A percentile compares a stretch with the other conserved stretches of the same genome.
Conservation (phyloP, 2,329 filamentous ascomycete genomes). For the Scopulariopsis brevicaulis region DNA sequence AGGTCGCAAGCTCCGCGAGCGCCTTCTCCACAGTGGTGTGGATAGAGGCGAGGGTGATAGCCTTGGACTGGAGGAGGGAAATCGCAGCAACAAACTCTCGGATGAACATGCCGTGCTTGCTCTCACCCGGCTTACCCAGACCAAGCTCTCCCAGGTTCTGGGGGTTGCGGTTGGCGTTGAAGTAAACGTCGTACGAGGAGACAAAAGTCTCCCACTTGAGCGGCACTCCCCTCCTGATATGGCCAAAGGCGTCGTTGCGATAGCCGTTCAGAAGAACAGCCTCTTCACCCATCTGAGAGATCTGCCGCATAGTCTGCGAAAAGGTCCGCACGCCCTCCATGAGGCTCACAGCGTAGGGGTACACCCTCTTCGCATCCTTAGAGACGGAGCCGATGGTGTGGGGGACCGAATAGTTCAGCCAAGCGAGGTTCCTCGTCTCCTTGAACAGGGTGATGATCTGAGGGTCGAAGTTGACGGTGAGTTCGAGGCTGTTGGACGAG, state of each 20-base stretch:
- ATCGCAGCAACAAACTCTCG: conserved; percentile 84
- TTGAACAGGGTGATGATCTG: conserved; percentile 98
- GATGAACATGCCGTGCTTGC: conserved; percentile 93
- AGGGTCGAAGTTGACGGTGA: conserved; percentile 91
- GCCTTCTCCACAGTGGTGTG: conserved; percentile 74
- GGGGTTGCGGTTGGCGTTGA: conserved; percentile 34
- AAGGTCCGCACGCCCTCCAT: conserved; percentile 98
- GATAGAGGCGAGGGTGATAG: conserved; percentile 64
- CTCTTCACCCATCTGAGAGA: conserved; percentile 77
- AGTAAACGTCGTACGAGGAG: conserved; percentile 83
- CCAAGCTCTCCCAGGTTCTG: conserved; percentile 32
- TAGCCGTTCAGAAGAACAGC: conserved; percentile 83
- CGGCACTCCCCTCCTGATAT: conserved; percentile 79
- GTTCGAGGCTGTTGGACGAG: conserved; percentile 76
- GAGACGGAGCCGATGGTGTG: conserved; percentile 92
- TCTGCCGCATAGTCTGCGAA: conserved; percentile 75
- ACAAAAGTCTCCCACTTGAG: conserved; percentile 97
- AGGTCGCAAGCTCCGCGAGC: conserved; percentile 71
- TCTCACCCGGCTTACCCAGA: conserved; percentile 53
- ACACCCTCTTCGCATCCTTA: conserved; percentile 97
- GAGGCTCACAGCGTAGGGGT: conserved; percentile 92
- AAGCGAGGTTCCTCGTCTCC: conserved; percentile 89
- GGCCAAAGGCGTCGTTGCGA: conserved; percentile 74
- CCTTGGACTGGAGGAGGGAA: conserved; percentile 80
- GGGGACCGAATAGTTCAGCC: conserved; percentile 89